A percentile compares a stretch with the other conserved stretches of the same genome.
Evolutionary conservation across 2,329 filamentous ascomycete species (phyloP).

Genomic region (Cytospora piceae): DNA sequence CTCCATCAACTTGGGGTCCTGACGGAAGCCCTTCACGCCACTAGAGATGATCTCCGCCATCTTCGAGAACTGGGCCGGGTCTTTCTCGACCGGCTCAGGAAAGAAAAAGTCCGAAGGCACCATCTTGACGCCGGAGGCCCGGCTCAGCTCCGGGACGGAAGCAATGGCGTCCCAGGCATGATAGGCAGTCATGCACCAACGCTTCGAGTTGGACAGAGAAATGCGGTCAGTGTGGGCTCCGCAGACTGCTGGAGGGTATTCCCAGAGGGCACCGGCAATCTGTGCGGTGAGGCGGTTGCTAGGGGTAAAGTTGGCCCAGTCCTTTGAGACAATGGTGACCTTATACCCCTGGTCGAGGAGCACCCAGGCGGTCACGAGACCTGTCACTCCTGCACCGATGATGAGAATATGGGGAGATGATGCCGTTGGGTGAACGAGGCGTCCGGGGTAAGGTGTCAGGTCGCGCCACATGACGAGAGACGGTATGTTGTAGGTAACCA

Average conservation of each 20-base stretch:
- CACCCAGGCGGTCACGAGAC: slow-evolving; percentile 45
- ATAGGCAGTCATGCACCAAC: slow-evolving; percentile 48
- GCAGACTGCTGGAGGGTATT: slow-evolving; percentile 50
- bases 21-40: slow-evolving; percentile 45
- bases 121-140: slow-evolving; percentile 44
- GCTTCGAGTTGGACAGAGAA: slow-evolving; percentile 45
- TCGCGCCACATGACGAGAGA: slow-evolving; percentile 30
- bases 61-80: slow-evolving; percentile 41
- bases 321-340: slow-evolving; percentile 48
- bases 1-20: slow-evolving; percentile 41
- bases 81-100: slow-evolving; percentile 39
- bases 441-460: slow-evolving; percentile 25
- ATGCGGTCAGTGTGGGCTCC: slow-evolving; percentile 47
- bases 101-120: slow-evolving; percentile 47
- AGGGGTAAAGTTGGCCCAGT: slow-evolving; percentile 43
- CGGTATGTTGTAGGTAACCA: slow-evolving; percentile 23
- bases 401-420: slow-evolving; percentile 26
- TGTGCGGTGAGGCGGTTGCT: slow-evolving; percentile 49
- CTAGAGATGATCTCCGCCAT: slow-evolving; percentile 46
- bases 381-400: slow-evolving; percentile 32
- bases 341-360: slow-evolving; percentile 49
- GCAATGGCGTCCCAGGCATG: slow-evolving; percentile 47
- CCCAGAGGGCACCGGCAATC: slow-evolving; percentile 52
- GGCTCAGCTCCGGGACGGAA: slow-evolving; percentile 38
- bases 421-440: slow-evolving; percentile 22